Evolutionary conservation across 768 basidiomycete genomes (phyloP).

Genomic region (Boletus patriciae): DNA sequence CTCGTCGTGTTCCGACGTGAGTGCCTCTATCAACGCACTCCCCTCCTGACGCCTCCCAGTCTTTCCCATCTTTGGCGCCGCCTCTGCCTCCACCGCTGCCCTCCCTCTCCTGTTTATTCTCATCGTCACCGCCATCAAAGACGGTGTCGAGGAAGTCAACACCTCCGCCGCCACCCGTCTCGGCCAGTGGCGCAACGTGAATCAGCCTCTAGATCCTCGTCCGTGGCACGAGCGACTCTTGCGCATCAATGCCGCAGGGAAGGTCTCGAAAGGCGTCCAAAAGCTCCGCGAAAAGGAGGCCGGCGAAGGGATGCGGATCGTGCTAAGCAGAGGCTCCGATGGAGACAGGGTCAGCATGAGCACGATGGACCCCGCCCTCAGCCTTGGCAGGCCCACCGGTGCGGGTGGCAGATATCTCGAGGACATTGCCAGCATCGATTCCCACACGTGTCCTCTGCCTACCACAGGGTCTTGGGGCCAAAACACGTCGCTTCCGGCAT

Average conservation of each 20-base stretch:
- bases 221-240: constrained; percentile 74
- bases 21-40: constrained; percentile 18
- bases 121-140: constrained; percentile 88
- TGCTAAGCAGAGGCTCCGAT: constrained; percentile 49
- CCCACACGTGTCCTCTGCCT: constrained; percentile 58
- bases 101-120: constrained; percentile 88
- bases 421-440: constrained; percentile 67
- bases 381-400: constrained; percentile 37
- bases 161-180: constrained; percentile 91
- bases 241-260: constrained; percentile 64
- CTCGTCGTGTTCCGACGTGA: constrained; percentile 79
- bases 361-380: constrained; percentile 44
- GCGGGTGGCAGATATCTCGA: constrained; percentile 56
- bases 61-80: constrained; percentile 89
- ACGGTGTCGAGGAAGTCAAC: constrained; percentile 94
- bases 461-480: constrained; percentile 40
- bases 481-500: constrained; percentile 41
- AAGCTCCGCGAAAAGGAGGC: constrained; percentile 83
- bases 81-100: constrained; percentile 76
- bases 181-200: constrained; percentile 87
- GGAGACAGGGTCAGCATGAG: constrained; percentile 41
- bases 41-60: constrained; percentile 44
- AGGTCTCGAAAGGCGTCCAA: constrained; percentile 80
- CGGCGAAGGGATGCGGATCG: constrained; percentile 59
- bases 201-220: constrained; percentile 76